Evolutionary conservation across 208 protist genomes (phyloP).

Genomic region (Plasmodiophora brassicae): DNA sequence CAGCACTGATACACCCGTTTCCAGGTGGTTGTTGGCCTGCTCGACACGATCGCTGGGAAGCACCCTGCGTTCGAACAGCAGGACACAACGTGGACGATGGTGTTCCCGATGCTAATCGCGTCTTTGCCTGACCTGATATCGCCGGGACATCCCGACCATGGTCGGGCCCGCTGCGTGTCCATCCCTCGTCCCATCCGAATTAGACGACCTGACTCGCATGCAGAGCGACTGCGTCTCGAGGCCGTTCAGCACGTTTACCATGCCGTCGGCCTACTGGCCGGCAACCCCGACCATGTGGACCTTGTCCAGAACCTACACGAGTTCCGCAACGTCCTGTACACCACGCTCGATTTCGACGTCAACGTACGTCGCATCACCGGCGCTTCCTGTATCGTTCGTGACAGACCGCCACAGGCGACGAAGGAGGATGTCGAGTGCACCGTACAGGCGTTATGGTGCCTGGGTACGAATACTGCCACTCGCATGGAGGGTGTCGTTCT

Average conservation of each 20-base stretch:
- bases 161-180: background rate
- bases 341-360: background rate
- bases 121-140: background rate
- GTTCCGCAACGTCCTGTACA: background rate
- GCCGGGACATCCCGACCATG: background rate
- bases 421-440: background rate
- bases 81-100: background rate
- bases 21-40: background rate
- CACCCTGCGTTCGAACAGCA: background rate
- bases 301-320: background rate
- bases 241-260: constrained; percentile 7
- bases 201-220: too few species aligned
- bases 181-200: too few species aligned
- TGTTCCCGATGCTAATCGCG: background rate
- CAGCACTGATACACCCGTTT: background rate
- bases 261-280: background rate
- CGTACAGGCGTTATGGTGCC: background rate
- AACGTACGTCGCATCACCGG: too few species aligned
- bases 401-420: too few species aligned
- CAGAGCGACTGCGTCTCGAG: constrained; percentile 6
- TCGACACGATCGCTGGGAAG: background rate
- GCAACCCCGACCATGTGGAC: background rate
- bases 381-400: too few species aligned
- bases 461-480: background rate
- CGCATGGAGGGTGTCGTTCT: background rate